Evolutionary conservation across 768 basidiomycete genomes (phyloP).

Genomic region (Pholiota microspora): DNA sequence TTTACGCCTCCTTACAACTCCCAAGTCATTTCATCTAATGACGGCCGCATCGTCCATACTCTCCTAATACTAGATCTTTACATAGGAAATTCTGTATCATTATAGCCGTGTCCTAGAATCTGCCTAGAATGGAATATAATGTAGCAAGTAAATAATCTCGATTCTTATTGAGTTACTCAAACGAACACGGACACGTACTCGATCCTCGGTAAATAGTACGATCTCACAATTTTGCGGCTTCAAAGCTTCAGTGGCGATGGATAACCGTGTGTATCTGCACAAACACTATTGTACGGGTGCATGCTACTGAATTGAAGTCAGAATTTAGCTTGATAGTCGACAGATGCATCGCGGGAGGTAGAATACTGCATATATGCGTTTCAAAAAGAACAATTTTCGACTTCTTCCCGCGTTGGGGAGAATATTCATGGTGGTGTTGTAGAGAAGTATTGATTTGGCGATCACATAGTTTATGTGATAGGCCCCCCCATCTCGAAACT

Average conservation of each 20-base stretch:
- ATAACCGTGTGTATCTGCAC: no score
- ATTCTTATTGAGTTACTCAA: background rate
- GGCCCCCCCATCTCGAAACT: background rate
- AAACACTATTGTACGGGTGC: no score
- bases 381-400: background rate
- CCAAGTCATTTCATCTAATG: no score
- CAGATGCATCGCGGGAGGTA: constrained; percentile 4
- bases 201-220: background rate
- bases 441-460: background rate
- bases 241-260: no score
- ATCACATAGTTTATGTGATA: constrained; percentile 2
- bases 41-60: no score
- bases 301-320: background rate
- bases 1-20: background rate
- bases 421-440: background rate
- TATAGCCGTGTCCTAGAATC: background rate
- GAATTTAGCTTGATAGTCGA: background rate
- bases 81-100: background rate
- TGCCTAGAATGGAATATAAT: background rate
- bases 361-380: background rate
- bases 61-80: background rate
- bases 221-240: background rate
- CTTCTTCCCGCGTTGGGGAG: background rate
- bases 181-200: background rate
- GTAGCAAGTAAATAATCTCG: background rate